Percentiles rank a stretch among this genome's conserved stretches.
These are phyloP conservation scores for Blumeria hordei DNA, from an alignment of 2,329 filamentous ascomycete species.

Conservation along the genomic window DNA sequence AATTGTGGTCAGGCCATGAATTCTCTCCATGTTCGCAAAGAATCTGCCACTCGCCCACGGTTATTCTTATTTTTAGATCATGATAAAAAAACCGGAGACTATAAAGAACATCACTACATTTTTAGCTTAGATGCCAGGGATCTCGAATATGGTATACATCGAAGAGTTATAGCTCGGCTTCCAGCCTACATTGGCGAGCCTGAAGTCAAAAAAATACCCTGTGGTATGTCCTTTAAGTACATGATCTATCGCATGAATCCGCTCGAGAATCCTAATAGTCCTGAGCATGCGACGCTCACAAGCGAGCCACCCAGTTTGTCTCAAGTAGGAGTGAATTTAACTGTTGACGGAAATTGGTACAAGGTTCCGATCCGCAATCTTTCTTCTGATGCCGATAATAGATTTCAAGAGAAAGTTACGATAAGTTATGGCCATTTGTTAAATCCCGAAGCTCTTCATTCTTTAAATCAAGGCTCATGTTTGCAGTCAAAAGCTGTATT, in stretches of 20 bases:
- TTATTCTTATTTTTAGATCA: slow-evolving; percentile 36
- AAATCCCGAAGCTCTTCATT: not conserved
- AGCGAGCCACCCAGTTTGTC: not conserved
- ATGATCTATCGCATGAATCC: not conserved
- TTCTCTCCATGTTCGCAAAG: slow-evolving; percentile 21
- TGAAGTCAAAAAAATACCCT: not conserved
- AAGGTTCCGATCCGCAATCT: not conserved
- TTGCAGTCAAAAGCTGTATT: slow-evolving; percentile 1
- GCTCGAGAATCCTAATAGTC: not conserved
- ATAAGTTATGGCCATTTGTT: not conserved
- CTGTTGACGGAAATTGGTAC: not conserved
- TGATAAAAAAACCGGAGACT: slow-evolving; percentile 19
- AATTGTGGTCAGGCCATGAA: slow-evolving; percentile 31
- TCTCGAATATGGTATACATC: slow-evolving; percentile 21
- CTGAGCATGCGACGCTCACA: not conserved
- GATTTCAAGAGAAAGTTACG: not conserved
- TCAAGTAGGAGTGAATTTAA: not conserved
- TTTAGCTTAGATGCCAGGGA: slow-evolving; percentile 26
- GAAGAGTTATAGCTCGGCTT: slow-evolving; percentile 23
- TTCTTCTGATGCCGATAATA: not conserved
- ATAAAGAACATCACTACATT: slow-evolving; percentile 27
- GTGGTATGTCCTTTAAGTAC: not conserved
- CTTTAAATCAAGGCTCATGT: not conserved
- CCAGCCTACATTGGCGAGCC: not conserved
- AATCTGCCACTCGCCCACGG: slow-evolving; percentile 3